phyloP scores from a whole-genome alignment of 2,329 filamentous ascomycete genomes.

The Arthrobotrys sinensis region DNA sequence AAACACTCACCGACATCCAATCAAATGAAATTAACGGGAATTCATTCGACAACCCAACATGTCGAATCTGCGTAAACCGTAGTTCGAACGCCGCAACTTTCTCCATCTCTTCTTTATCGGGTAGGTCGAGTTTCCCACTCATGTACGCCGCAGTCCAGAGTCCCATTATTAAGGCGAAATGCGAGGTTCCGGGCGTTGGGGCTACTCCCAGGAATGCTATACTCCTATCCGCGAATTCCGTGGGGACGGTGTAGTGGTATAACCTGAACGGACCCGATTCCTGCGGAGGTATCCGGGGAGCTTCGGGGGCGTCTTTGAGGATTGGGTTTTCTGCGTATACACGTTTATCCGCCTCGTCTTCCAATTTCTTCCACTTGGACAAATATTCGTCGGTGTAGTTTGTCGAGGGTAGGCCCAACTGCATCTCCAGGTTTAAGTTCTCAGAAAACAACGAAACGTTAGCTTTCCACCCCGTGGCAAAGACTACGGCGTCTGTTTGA shows the following conservation, averaged over 20 bases:
- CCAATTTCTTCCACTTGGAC: conserved; percentile 48
- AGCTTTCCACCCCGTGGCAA: conserved; percentile 56
- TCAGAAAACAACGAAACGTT: conserved; percentile 47
- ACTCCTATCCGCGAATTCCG: conserved; percentile 52
- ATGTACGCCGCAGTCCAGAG: conserved; percentile 52
- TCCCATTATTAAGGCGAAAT: conserved; percentile 36
- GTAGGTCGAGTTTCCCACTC: conserved; percentile 44
- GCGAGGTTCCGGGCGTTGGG: conserved; percentile 43
- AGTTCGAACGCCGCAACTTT: conserved; percentile 46
- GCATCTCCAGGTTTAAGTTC: conserved; percentile 49
- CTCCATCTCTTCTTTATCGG: conserved; percentile 55
- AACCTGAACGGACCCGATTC: conserved; percentile 54
- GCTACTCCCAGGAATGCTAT: conserved; percentile 55
- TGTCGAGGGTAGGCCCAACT: conserved; percentile 43
- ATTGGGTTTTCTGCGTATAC: conserved; percentile 57
- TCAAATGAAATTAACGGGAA: conserved; percentile 57
- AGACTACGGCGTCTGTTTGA: conserved; percentile 49
- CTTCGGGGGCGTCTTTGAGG: conserved; percentile 41
- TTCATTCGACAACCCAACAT: conserved; percentile 51
- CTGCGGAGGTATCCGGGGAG: conserved; percentile 54
- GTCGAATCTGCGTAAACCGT: conserved; percentile 56
- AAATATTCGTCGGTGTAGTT: conserved; percentile 49
- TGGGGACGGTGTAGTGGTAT: conserved; percentile 55
- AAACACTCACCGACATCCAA: conserved; percentile 51
- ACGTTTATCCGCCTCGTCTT: conserved; percentile 49